Evolutionary conservation across 805 yeast species (phyloP), one percentile per base, ranked within the genome.

Genomic region (Pichia kluyveri): DNA sequence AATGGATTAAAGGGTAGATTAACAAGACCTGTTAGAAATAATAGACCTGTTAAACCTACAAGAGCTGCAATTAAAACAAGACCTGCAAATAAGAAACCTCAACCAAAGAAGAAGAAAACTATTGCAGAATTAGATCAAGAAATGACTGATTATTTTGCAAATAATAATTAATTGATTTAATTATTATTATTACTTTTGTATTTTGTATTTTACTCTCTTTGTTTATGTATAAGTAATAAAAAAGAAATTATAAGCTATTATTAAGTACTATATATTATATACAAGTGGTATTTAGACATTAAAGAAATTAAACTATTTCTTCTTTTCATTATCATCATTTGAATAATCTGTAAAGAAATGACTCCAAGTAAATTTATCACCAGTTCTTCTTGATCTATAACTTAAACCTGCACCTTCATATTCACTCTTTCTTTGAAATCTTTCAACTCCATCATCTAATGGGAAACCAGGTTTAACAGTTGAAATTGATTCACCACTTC

Each of bases 91-190:
- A 62, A 68, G 42, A 66, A 65, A 43, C 68, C 68, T 60, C 72
- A 65, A 54, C 69, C 68, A 60, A 73, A 66, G 54, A 67, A 65
- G 54, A 72, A 73, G 69, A 89, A 89, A 77, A 81, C 96, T 46
- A 75, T 86, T 54, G 98, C 86, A 67, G 91, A 93, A 70, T 80
- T 91, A 63, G 99, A 93, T 70, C 96, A 90, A 65, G 98, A 91
- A 72, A 91, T 93, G 99, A 85, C 89, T 54, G 98, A 90, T 65
- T 91, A 91, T 72, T 90, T 91, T 59, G 81, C 80, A 54, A 81
- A 77, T 53, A 72, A 69, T 55, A 69, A 69, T 42, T 51, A 54
- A 48, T 43, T 15, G 12, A 26, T 10, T 38, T 14, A 28, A 28
- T 27, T 23, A 19, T 23, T 15, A 4, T 19, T 3, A 5, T 32